Base-by-base conservation (phyloP, 2,329 filamentous ascomycete genomes). In the Venturia oleaginea region DNA sequence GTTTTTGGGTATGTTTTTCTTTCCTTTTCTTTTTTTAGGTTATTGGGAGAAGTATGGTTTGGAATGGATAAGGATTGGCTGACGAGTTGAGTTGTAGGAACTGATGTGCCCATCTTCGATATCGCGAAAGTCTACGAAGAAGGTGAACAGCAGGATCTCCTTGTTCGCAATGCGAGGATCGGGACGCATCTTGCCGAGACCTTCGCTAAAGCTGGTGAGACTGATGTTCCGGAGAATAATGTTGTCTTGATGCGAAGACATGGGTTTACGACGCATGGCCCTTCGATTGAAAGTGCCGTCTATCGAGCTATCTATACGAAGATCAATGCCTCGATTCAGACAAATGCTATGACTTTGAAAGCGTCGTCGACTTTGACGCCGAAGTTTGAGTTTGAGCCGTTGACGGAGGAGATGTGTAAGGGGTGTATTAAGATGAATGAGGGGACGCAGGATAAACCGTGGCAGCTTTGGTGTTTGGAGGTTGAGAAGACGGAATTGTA, bases 211-310 rank as follows among this genome's bases (percentile, higher is more conserved):
- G 37, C n/a, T 11, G 32, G 19, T 70, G 34, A n/a, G 6, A 65
- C 38, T 5, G 60, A 59, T 22, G 51, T 55, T 2, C 67, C 68
- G 46, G 67, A 71, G n/a, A 66, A 74, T 43, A 70, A 70, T 6
- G 76, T 79, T 4, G 74, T 79, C 0, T 69, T 81, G 59, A 80
- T 81, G 79, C 70, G 74, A 2, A 73, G 76, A 4, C 78, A 81
- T 66, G 79, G 79, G 2, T 79, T 77, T 67, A 78, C 79, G 1
- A 71, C 74, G 1, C 65, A 74, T 7, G 78, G 72, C 0, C 66
- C 67, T 0, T 72, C 69, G 63, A 75, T 81, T 43, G 71, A 78
- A 66, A 71, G 74, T 61, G 76, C 72, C 2, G 77, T 81, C 7
- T 75, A 76, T 63, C 70, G 75, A 22, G 75, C 76, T 1, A 68